Evolutionary conservation across 345 rosid species (phyloP).

Genomic region (Lepidium africanum): DNA sequence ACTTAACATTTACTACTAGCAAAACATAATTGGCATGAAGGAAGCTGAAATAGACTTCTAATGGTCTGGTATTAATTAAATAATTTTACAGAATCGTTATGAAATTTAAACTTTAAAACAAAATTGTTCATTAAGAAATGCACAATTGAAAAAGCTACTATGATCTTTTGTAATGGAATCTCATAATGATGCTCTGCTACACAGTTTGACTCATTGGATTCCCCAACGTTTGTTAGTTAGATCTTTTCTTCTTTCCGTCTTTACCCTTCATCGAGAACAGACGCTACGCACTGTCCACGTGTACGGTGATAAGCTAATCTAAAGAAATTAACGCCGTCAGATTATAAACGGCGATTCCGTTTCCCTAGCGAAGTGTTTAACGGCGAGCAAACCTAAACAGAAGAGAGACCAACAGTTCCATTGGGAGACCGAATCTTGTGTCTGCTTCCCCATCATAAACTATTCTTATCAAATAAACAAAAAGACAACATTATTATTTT

Average conservation of each 20-base stretch:
- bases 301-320: not conserved
- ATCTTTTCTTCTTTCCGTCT: not conserved
- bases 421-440: conserved; percentile 30
- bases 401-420: conserved; percentile 15
- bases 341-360: conserved; percentile 7
- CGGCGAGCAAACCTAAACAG: conserved; percentile 17
- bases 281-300: not conserved
- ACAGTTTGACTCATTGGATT: conserved; percentile 25
- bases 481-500: conserved; percentile 7
- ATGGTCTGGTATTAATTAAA: too few species aligned
- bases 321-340: conserved; percentile 2
- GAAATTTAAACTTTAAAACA: not conserved
- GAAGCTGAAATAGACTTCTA: not conserved
- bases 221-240: conserved; percentile 9
- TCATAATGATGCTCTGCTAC: conserved; percentile 24
- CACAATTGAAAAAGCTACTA: not conserved
- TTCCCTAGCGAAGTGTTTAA: not conserved
- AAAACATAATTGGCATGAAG: not conserved
- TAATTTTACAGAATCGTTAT: not conserved
- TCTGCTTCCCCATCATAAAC: conserved; percentile 21
- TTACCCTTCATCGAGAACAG: not conserved
- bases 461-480: not conserved
- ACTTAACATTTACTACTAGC: too few species aligned
- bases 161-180: conserved; percentile 9
- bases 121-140: not conserved